These are phyloP conservation scores for Alternaria triticimaculans DNA, from an alignment of 2,329 filamentous ascomycete species.

Conservation along the genomic window DNA sequence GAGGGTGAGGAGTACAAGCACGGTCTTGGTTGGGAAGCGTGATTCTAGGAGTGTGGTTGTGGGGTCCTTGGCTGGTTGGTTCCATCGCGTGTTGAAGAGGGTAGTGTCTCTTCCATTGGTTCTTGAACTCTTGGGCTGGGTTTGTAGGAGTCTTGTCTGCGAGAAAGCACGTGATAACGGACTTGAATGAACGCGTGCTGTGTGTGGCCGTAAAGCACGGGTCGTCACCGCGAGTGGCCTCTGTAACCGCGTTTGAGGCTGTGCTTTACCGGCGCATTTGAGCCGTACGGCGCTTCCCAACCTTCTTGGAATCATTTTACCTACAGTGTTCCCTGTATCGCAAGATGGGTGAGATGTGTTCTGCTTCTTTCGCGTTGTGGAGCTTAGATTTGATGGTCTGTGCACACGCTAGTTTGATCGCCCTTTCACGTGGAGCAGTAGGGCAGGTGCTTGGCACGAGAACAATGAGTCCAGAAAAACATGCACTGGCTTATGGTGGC, in stretches of 20 bases:
- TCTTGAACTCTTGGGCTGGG: not conserved
- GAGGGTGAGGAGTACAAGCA: constrained; percentile 30
- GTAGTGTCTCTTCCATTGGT: not conserved
- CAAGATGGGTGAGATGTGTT: not conserved
- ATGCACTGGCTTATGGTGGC: not conserved
- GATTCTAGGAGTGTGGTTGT: constrained; percentile 26
- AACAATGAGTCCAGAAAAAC: not conserved
- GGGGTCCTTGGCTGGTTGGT: not conserved
- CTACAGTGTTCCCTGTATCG: not conserved
- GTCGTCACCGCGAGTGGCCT: constrained; percentile 6
- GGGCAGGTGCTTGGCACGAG: constrained; percentile 3
- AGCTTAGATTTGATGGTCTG: constrained; percentile 2
- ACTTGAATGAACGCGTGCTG: constrained; percentile 18
- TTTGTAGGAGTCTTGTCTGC: constrained; percentile 1
- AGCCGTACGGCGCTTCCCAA: constrained; percentile 10
- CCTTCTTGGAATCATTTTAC: constrained; percentile 18
- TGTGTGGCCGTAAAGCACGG: constrained; percentile 19
- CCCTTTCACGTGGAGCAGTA: constrained; percentile 4
- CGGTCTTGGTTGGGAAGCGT: constrained; percentile 43
- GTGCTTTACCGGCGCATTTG: constrained; percentile 1
- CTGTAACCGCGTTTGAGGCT: constrained; percentile 3
- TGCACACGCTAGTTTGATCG: constrained; percentile 8
- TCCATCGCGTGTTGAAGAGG: not conserved
- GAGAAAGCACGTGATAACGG: constrained; percentile 25
- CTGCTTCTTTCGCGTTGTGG: constrained; percentile 5